Evolutionary conservation across 257 asterid genomes (phyloP), one percentile per base, ranked within the genome.

Genomic region (Anisodus acutangulus): DNA sequence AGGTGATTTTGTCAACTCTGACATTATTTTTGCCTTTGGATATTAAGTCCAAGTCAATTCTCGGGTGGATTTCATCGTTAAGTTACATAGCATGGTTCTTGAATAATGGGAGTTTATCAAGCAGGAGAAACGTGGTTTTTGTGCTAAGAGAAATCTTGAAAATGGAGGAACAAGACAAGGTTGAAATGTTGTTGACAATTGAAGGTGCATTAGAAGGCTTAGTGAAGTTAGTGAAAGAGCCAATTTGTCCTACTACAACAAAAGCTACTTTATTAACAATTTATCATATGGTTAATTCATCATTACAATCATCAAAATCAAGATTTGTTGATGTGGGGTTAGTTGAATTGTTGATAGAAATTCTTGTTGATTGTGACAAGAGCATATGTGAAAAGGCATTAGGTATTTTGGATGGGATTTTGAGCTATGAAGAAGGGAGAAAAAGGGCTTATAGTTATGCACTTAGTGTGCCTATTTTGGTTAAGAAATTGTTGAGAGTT

Each of bases 371-470:
- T 16, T 86, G 89, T 2, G 93, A 92, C 2, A 86, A 82, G 81
- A 87, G 96, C 87, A 31, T 80, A 53, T 85, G 91, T 11, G 96
- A 92, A 87, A 91, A 88, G 79, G 93, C 90, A 26, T 83, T 92
- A 39, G 94, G 91, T 6, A 88, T 91, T 78, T 57, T 92, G 84
- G 87, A 91, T 16, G 91, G 87, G 63, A 86, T 92, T 4, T 91
- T 92, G 85, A 83, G 88, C 15, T 63, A 26, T 6, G 83, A 16
- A 13, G 89, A 88, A 74, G 96, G 89, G 82, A 87, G 87, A n/a
- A 85, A 81, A 71, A 90, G 81, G 82, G 93, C 78, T 4, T 71
- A 64, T 31, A 85, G 55, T 4, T 85, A 89, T 82, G 92, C 88
- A 71, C 83, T 92, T 4, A 85, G 88, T 1, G 47, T 86, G 10